Base-by-base conservation (phyloP, 2,329 filamentous ascomycete species). In the Madurella mycetomatis region DNA sequence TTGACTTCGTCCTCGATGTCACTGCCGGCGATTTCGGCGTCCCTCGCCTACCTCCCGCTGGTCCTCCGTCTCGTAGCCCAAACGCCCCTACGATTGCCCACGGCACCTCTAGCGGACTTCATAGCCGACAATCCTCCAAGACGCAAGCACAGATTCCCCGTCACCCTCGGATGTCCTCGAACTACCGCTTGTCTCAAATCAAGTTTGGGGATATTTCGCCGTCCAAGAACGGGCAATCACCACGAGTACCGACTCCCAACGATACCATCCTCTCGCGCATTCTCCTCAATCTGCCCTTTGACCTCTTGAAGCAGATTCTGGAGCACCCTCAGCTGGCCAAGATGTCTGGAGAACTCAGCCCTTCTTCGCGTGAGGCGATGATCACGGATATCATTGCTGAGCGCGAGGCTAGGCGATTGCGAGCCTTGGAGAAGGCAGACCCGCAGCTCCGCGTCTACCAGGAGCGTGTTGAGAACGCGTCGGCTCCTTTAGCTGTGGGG, bases 211-310 rank as follows among this genome's bases (percentile, higher is more conserved):
- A 68, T 50, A 55, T 68, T 32, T 60, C 65, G 13, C 58, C 55
- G 1, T 32, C 56, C 15, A 57, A 61, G 34, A 60, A 68, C 71
- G 49, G 78, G 71, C 42, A 42, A 12, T 9, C 43, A 13, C 39
- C 37, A 9, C 60, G 60, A 43, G n/a, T 40, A 9, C 54, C 59
- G n/a, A 55, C 51, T 3, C 30, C 63, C 59, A 59, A 76, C 31
- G 76, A 77, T 19, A 73, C 75, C 0, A 69, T 79, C 0, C 71
- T 91, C 5, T 90, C 88, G 0, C 83, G 80, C 30, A 73, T 89
- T 18, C 73, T 92, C 2, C 71, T 90, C 49, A 88, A 88, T 41
- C 71, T 91, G 5, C 88, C 88, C 0, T 88, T 87, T 60, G 73
- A 79, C 13, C 73, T 85, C 30, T 73, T 92, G 19, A 85, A 87